phyloP scores from a whole-genome alignment of 1,284 basidiomycete genomes.

The Apiotrichum veenhuisii region DNA sequence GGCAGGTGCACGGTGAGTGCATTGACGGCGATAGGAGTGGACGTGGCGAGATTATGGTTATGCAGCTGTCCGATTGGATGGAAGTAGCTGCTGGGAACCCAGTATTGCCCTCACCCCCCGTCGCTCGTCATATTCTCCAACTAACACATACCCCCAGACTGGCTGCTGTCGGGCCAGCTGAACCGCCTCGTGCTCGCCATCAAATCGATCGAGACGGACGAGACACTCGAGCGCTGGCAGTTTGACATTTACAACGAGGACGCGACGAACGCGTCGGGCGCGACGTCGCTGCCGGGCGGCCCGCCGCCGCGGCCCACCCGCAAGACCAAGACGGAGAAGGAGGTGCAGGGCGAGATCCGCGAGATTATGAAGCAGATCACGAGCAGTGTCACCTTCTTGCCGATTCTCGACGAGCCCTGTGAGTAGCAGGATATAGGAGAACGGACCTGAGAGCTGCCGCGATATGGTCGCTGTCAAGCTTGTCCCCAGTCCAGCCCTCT shows the following conservation, averaged over 20 bases:
- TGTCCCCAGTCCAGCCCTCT: too few species aligned
- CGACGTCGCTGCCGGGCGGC: slow-evolving; percentile 5
- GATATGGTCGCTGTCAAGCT: too few species aligned
- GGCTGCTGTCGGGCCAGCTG: slow-evolving; percentile 85
- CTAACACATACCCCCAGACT: slow-evolving; percentile 56
- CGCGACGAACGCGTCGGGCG: slow-evolving; percentile 11
- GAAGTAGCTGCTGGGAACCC: not conserved
- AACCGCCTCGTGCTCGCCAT: slow-evolving; percentile 93
- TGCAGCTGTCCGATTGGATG: not conserved
- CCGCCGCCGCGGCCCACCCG: slow-evolving; percentile 26
- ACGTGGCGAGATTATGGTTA: too few species aligned
- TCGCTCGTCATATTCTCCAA: too few species aligned
- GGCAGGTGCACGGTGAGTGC: slow-evolving; percentile 78
- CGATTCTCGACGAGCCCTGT: slow-evolving; percentile 90
- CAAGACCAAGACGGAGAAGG: slow-evolving; percentile 65
- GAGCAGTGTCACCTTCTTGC: slow-evolving; percentile 90
- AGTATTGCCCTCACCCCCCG: too few species aligned
- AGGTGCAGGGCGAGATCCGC: slow-evolving; percentile 95
- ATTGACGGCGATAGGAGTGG: not conserved
- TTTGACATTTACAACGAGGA: slow-evolving; percentile 83
- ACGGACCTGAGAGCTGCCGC: too few species aligned
- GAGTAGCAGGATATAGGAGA: slow-evolving; percentile 51
- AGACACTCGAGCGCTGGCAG: slow-evolving; percentile 94
- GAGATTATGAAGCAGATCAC: slow-evolving; percentile 99
- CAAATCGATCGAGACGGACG: slow-evolving; percentile 86